Evolutionary conservation across 805 yeast species (phyloP).

Genomic region (Candida ortonii): DNA sequence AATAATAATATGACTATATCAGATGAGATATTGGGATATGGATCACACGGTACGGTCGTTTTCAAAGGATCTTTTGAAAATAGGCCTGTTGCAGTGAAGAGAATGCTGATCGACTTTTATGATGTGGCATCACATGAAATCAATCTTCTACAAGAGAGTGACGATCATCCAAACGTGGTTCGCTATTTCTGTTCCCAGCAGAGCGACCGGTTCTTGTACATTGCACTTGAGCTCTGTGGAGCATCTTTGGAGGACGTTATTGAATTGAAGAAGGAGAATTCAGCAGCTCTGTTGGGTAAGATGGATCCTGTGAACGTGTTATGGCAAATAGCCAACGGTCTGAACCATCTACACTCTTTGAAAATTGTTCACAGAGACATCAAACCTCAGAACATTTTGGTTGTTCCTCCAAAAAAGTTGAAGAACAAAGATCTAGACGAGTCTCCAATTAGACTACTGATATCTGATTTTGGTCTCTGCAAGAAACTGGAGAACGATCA

Average conservation of each 20-base stretch:
- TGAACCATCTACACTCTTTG: constrained; percentile 80
- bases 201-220: constrained; percentile 81
- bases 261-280: constrained; percentile 44
- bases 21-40: constrained; percentile 82
- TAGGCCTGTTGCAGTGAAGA: constrained; percentile 92
- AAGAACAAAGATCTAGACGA: constrained; percentile 22
- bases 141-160: constrained; percentile 83
- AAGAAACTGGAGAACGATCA: constrained; percentile 89
- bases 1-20: constrained; percentile 56
- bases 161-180: constrained; percentile 93
- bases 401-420: constrained; percentile 62
- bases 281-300: constrained; percentile 36
- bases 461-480: constrained; percentile 95
- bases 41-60: constrained; percentile 96
- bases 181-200: constrained; percentile 92
- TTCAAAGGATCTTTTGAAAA: constrained; percentile 86
- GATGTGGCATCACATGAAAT: constrained; percentile 95
- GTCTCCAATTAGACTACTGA: constrained; percentile 63
- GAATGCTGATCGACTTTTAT: constrained; percentile 90
- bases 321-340: constrained; percentile 77
- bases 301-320: constrained; percentile 55
- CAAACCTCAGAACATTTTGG: constrained; percentile 90
- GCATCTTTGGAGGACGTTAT: constrained; percentile 86
- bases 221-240: constrained; percentile 88
- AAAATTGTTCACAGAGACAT: constrained; percentile 93